Evolutionary conservation across 495 filamentous ascomycete species (phyloP).

Genomic region (Neurospora sp.): DNA sequence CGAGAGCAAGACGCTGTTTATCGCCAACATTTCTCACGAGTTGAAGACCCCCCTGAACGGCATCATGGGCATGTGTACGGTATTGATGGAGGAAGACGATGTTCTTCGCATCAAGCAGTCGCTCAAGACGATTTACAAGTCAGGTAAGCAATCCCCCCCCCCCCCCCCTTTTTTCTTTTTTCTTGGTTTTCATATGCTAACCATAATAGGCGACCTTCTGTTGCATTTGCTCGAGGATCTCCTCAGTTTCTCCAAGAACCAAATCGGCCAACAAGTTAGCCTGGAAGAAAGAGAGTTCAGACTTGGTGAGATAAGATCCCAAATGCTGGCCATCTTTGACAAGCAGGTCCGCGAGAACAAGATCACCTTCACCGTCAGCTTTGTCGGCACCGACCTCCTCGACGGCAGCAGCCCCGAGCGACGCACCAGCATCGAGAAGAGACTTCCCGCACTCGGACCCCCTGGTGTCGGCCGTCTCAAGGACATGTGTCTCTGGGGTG

Average conservation of each 20-base stretch:
- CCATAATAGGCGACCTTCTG: constrained; percentile 53
- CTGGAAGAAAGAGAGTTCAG: constrained; percentile 82
- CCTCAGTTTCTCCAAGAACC: constrained; percentile 87
- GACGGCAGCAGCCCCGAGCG: constrained; percentile 24
- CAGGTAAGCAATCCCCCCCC: constrained; percentile 28
- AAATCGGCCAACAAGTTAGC: constrained; percentile 67
- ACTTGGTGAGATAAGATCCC: constrained; percentile 66
- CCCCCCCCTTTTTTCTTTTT: too few species aligned
- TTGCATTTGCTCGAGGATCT: constrained; percentile 85
- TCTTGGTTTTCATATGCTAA: neutral
- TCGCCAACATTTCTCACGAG: constrained; percentile 93
- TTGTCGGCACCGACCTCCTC: constrained; percentile 40
- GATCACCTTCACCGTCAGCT: constrained; percentile 63
- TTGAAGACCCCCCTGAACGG: constrained; percentile 88
- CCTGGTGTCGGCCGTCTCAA: constrained; percentile 53
- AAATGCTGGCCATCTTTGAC: constrained; percentile 76
- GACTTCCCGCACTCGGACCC: constrained; percentile 43
- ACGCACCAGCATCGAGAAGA: constrained; percentile 25
- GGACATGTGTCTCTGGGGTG: constrained; percentile 76
- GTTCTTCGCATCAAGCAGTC: constrained; percentile 64
- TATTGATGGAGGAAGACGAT: constrained; percentile 85
- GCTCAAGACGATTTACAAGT: constrained; percentile 79
- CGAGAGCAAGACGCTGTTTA: constrained; percentile 90
- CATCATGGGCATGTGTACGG: constrained; percentile 85
- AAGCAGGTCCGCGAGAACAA: constrained; percentile 73